Conservation (phyloP, 106 monocot genomes). For the Agapanthus africanus region DNA sequence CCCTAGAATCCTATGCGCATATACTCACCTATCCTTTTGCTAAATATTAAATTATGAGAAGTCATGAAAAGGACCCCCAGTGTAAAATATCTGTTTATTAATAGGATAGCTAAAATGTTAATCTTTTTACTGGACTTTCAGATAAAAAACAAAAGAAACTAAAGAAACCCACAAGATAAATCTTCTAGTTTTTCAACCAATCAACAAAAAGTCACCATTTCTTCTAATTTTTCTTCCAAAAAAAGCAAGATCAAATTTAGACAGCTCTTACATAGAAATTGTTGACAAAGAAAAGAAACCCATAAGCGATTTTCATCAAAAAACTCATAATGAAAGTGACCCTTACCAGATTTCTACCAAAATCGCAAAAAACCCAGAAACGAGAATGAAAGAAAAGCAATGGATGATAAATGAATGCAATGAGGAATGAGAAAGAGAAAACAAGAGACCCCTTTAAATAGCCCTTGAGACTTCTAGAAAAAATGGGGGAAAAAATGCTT, state of each 20-base stretch:
- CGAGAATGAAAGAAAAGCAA: background rate
- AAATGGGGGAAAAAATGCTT: no score
- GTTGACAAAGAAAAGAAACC: background rate
- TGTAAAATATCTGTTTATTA: background rate
- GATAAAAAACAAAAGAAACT: background rate
- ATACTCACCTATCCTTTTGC: background rate
- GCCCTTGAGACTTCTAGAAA: background rate
- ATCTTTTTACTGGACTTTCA: background rate
- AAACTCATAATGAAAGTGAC: background rate
- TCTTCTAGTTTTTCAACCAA: background rate
- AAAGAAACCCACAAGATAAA: background rate
- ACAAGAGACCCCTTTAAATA: conserved; percentile 13
- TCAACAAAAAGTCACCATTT: background rate
- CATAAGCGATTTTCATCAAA: background rate
- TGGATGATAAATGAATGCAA: background rate
- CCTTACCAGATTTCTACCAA: background rate
- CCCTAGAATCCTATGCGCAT: background rate
- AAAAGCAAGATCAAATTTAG: conserved; percentile 3
- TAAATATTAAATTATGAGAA: background rate
- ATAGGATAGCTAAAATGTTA: background rate
- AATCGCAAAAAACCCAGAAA: background rate
- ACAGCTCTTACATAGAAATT: background rate
- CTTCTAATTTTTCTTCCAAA: background rate
- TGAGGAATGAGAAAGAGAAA: background rate
- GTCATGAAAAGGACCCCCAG: background rate